Evolutionary conservation across 805 yeast species (phyloP).

Genomic region (Metschnikowia kofuensis): DNA sequence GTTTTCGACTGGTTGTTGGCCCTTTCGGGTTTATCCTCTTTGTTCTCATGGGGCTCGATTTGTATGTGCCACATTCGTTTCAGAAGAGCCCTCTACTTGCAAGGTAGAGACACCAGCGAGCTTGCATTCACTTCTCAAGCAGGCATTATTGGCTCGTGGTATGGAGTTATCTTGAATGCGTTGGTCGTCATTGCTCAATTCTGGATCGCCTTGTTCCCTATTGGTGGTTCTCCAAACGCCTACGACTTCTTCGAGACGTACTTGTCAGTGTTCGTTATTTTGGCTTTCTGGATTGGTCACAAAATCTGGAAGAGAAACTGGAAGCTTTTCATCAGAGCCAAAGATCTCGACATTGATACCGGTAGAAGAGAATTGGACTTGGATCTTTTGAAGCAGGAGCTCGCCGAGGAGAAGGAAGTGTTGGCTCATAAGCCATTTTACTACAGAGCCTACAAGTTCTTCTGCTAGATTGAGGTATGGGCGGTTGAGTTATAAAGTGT

Average conservation of each 20-base stretch:
- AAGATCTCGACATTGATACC: slow-evolving; percentile 35
- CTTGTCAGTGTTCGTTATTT: slow-evolving; percentile 60
- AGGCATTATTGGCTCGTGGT: slow-evolving; percentile 53
- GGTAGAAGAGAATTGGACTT: slow-evolving; percentile 38
- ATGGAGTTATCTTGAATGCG: slow-evolving; percentile 46
- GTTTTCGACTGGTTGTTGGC: slow-evolving; percentile 27
- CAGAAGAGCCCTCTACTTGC: slow-evolving; percentile 21
- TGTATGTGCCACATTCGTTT: slow-evolving; percentile 26
- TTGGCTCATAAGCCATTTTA: slow-evolving; percentile 46
- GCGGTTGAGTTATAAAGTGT: too few species aligned
- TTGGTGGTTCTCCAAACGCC: slow-evolving; percentile 32
- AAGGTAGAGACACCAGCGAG: slow-evolving; percentile 34
- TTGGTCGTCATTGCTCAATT: slow-evolving; percentile 57
- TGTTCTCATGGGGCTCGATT: slow-evolving; percentile 28
- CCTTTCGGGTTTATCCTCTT: slow-evolving; percentile 23
- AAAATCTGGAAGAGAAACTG: slow-evolving; percentile 47
- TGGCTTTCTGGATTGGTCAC: slow-evolving; percentile 55
- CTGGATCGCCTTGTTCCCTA: slow-evolving; percentile 64
- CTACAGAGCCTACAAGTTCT: slow-evolving; percentile 50
- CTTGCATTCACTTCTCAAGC: slow-evolving; percentile 51
- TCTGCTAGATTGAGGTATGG: slow-evolving; percentile 41
- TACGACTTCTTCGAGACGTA: slow-evolving; percentile 58
- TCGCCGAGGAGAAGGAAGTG: slow-evolving; percentile 53
- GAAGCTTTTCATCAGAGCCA: slow-evolving; percentile 27
- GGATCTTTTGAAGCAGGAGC: slow-evolving; percentile 39